phyloP scores from a whole-genome alignment of 495 filamentous ascomycete genomes.

The Ramalina intermedia region DNA sequence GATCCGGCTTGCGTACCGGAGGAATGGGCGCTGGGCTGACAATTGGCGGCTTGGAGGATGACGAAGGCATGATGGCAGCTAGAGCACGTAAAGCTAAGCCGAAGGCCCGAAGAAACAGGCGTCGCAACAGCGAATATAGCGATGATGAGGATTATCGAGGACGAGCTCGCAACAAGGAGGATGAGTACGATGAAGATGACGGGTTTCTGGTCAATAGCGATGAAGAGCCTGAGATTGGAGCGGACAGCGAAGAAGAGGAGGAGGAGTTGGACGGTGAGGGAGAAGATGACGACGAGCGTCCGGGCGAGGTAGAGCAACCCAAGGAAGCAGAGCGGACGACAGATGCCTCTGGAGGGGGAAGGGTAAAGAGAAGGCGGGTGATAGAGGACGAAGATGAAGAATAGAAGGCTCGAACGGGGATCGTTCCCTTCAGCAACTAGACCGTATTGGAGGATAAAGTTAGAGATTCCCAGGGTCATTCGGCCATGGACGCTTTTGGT shows the following conservation, averaged over 20 bases:
- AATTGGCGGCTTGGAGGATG: slow-evolving; percentile 61
- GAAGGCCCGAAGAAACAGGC: slow-evolving; percentile 29
- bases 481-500: too few species aligned
- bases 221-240: slow-evolving; percentile 48
- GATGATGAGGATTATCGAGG: slow-evolving; percentile 48
- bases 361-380: slow-evolving; percentile 14
- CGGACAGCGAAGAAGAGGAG: slow-evolving; percentile 47
- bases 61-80: slow-evolving; percentile 34
- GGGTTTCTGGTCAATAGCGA: slow-evolving; percentile 65
- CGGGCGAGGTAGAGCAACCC: slow-evolving; percentile 18
- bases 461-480: too few species aligned
- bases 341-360: slow-evolving; percentile 10
- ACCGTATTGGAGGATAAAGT: too few species aligned
- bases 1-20: slow-evolving; percentile 29
- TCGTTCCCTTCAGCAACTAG: too few species aligned
- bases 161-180: slow-evolving; percentile 46
- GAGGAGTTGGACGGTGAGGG: slow-evolving; percentile 45
- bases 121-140: slow-evolving; percentile 38
- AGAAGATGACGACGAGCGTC: slow-evolving; percentile 43
- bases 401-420: not conserved
- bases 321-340: slow-evolving; percentile 13
- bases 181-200: slow-evolving; percentile 75
- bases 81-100: slow-evolving; percentile 23
- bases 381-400: slow-evolving; percentile 16
- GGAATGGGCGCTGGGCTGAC: slow-evolving; percentile 46